A percentile compares a stretch with the other conserved stretches of the same genome.
These are phyloP conservation scores for Alternaria arborescens DNA, from an alignment of 2,329 filamentous ascomycete genomes.

Conservation along the genomic window DNA sequence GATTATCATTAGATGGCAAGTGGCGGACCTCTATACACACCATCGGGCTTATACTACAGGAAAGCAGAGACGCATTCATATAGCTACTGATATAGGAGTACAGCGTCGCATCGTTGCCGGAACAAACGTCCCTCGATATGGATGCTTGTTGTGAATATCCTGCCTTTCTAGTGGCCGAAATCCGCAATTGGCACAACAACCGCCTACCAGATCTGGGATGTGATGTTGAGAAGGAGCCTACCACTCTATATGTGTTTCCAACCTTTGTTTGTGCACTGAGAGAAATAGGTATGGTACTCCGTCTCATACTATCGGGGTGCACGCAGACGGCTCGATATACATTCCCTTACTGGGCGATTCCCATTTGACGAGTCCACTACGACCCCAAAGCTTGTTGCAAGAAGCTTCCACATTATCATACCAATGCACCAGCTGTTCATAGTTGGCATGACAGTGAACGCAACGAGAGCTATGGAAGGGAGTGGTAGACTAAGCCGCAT, in stretches of 20 bases:
- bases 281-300: background rate
- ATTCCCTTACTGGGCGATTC: background rate
- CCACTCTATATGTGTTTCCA: background rate
- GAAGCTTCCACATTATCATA: background rate
- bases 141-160: no score
- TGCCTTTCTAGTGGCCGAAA: background rate
- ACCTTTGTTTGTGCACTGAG: background rate
- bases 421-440: background rate
- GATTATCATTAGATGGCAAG: no score
- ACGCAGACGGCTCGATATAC: background rate
- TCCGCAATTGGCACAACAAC: background rate
- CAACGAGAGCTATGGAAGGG: background rate
- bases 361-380: background rate
- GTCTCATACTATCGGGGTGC: background rate
- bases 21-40: no score
- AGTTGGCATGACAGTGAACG: background rate
- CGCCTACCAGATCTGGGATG: background rate
- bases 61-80: no score
- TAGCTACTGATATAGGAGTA: no score
- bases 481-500: background rate
- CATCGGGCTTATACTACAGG: no score
- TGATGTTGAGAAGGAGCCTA: background rate
- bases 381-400: fast-evolving
- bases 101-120: background rate
- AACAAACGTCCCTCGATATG: background rate